Evolutionary conservation across 2,329 filamentous ascomycete species (phyloP).

Genomic region (Clonostachys sp.): DNA sequence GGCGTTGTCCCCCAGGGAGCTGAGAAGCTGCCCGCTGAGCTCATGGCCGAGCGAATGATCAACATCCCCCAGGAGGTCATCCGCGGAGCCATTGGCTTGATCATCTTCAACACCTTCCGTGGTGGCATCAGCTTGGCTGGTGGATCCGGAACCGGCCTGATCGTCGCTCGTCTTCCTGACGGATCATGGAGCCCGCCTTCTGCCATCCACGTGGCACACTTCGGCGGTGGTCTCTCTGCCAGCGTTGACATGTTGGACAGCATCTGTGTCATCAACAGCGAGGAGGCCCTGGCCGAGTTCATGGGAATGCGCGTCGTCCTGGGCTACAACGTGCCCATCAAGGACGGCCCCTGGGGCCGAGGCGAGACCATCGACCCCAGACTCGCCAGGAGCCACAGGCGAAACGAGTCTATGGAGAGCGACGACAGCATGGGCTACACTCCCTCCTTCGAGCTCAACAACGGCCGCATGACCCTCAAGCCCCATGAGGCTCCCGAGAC

Average conservation of each 20-base stretch:
- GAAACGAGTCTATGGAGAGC: slow-evolving; percentile 19
- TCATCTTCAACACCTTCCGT: slow-evolving; percentile 69
- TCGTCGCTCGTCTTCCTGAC: slow-evolving; percentile 58
- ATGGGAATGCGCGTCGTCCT: slow-evolving; percentile 70
- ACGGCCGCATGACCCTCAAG: not conserved
- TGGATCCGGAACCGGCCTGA: slow-evolving; percentile 61
- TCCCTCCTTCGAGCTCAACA: not conserved
- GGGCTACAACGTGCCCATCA: slow-evolving; percentile 73
- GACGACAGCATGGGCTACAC: slow-evolving; percentile 12
- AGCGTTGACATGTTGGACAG: slow-evolving; percentile 88
- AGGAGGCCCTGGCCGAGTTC: slow-evolving; percentile 72
- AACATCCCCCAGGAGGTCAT: slow-evolving; percentile 58
- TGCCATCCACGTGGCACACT: slow-evolving; percentile 76
- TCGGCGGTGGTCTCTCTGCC: slow-evolving; percentile 74
- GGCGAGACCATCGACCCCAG: slow-evolving; percentile 64
- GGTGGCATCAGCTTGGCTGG: slow-evolving; percentile 62
- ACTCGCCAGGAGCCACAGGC: slow-evolving; percentile 13
- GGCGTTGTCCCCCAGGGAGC: slow-evolving; percentile 38
- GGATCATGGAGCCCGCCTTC: slow-evolving; percentile 76
- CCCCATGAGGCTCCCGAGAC: not conserved
- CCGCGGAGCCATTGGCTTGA: slow-evolving; percentile 60
- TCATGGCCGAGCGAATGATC: slow-evolving; percentile 33
- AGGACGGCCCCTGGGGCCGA: slow-evolving; percentile 64
- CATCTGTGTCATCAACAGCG: slow-evolving; percentile 79
- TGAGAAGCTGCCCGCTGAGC: no score